A percentile compares a stretch with the other conserved stretches of the same genome.
Conservation (phyloP, 2,329 filamentous ascomycete species). For the Monilinia aucupariae region DNA sequence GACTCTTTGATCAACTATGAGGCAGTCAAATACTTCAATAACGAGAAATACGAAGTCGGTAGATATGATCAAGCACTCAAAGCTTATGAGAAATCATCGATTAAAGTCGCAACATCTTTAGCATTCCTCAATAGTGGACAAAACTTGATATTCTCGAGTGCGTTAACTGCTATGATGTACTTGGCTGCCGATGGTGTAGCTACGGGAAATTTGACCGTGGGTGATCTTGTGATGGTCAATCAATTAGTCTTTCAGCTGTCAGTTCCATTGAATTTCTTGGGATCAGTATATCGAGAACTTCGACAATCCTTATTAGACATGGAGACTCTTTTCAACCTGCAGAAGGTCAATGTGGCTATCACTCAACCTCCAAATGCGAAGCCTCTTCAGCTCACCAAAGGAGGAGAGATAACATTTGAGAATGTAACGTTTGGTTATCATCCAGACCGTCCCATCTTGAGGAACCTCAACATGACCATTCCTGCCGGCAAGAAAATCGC, state of each 20-base stretch:
- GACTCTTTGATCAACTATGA: slow-evolving; percentile 99
- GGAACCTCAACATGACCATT: slow-evolving; percentile 79
- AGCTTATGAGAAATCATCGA: slow-evolving; percentile 86
- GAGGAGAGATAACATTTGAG: slow-evolving; percentile 89
- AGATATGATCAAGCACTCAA: slow-evolving; percentile 84
- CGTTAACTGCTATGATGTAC: slow-evolving; percentile 97
- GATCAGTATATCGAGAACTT: slow-evolving; percentile 95
- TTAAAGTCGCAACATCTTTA: slow-evolving; percentile 92
- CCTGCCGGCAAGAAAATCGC: slow-evolving; percentile 95
- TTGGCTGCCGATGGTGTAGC: slow-evolving; percentile 87
- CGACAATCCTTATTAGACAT: slow-evolving; percentile 93
- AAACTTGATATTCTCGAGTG: slow-evolving; percentile 93
- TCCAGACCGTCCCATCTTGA: slow-evolving; percentile 77
- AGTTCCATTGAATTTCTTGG: slow-evolving; percentile 92
- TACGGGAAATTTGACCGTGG: slow-evolving; percentile 74
- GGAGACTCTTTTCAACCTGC: slow-evolving; percentile 95
- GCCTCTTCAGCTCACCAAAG: slow-evolving; percentile 63
- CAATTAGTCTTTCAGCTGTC: slow-evolving; percentile 98
- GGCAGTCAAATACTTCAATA: slow-evolving; percentile 99
- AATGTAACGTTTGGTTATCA: slow-evolving; percentile 94
- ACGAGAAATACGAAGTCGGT: slow-evolving; percentile 87
- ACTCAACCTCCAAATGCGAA: slow-evolving; percentile 71
- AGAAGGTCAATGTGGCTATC: slow-evolving; percentile 90
- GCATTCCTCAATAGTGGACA: slow-evolving; percentile 92
- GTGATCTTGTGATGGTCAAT: slow-evolving; percentile 97